Base-by-base conservation (phyloP, 2,329 filamentous ascomycete genomes). In the Gremmenia infestans region DNA sequence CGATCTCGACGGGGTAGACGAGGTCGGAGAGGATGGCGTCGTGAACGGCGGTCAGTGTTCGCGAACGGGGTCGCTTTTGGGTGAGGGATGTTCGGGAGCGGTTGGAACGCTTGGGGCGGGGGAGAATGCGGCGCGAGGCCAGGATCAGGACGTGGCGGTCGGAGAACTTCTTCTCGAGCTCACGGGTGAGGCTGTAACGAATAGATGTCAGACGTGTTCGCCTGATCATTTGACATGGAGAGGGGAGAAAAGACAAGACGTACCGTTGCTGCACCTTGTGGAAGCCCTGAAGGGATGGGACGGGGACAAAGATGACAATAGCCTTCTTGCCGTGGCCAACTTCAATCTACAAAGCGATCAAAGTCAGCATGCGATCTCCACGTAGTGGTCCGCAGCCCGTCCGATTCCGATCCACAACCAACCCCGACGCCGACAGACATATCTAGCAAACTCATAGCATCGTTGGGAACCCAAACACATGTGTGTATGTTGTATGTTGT, bases 121-220 rank as follows among this genome's bases (percentile, higher is more conserved):
- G 93, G 63, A 99, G 86, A 73, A 99, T 99, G 79, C 94, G 94
- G 85, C 94, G 94, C 74, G 93, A 95, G 71, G 94, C 94, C 72
- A 99, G 88, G 86, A 99, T 91, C 78, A 99, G 84, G 78, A 99
- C 94, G 80, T 99, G 94, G 80, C 94, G 94, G 86, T 99, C 94
- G 67, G 94, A 97, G 91, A 99, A 99, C 85, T 99, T 99, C 91
- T 99, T 99, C 89, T 99, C 94, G 75, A 99, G 92, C 86, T 99
- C 94, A 81, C 94, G 94, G 79, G 94, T 99, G 75, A 99, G 87
- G 76, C 93, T 97, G 63, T 47, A 63, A 35, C 22, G 3, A 58
- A 55, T 28, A 35, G 39, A 43, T 39, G 39, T 17, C 39, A 42
- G 3, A 8, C 50, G 37, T 42, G 19, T 19, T 40, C 15, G 36